Percentiles rank a stretch among this genome's conserved stretches.
These are phyloP conservation scores for Paecilomyces dactylethromorphus DNA, from an alignment of 2,329 filamentous ascomycete species.

Conservation along the genomic window DNA sequence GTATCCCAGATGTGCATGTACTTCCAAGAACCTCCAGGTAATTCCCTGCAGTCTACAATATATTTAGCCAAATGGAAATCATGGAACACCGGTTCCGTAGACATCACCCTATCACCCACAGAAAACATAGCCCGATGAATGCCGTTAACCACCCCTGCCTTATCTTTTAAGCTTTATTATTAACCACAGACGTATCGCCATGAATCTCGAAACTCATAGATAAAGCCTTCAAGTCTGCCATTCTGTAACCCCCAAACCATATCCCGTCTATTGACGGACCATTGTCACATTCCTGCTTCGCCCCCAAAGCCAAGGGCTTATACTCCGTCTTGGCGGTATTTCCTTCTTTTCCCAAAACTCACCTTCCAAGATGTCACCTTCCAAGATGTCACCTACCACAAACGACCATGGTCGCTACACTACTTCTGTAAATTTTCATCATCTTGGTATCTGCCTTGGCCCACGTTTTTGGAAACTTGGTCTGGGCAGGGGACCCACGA, in stretches of 20 bases:
- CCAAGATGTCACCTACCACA: background rate
- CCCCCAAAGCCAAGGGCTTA: background rate
- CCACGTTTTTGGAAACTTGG: background rate
- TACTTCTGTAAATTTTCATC: background rate
- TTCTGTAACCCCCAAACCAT: background rate
- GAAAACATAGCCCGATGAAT: background rate
- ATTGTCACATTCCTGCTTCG: background rate
- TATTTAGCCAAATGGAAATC: too few species aligned
- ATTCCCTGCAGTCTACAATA: too few species aligned
- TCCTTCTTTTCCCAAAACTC: background rate
- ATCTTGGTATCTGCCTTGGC: background rate
- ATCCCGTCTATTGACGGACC: background rate
- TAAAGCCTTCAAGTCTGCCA: background rate
- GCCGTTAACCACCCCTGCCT: background rate
- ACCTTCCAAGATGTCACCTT: too few species aligned
- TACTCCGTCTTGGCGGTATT: background rate
- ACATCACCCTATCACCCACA: background rate
- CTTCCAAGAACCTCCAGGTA: too few species aligned
- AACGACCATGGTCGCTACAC: background rate
- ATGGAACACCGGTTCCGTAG: too few species aligned
- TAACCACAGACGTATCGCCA: background rate
- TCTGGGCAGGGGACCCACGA: background rate
- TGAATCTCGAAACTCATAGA: background rate
- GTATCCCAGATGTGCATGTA: too few species aligned
- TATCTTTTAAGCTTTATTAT: background rate